Evolutionary conservation across 305 asterid species (phyloP).

Genomic region (Fraxinus paxiana): DNA sequence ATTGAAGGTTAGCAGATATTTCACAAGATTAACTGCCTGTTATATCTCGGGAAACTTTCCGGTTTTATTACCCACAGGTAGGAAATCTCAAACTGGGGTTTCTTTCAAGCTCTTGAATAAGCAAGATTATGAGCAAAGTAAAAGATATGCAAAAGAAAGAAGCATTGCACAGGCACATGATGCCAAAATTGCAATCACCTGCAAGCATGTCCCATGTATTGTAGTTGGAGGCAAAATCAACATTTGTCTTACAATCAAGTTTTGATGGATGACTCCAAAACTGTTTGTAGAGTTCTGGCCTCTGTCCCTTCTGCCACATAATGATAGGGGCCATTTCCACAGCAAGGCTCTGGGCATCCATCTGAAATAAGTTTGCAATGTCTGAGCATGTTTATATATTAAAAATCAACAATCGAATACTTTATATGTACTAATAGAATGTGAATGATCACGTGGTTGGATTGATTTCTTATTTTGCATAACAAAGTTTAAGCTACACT

Average conservation of each 20-base stretch:
- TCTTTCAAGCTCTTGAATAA: not conserved
- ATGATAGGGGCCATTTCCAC: constrained; percentile 72
- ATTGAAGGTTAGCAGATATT: not conserved
- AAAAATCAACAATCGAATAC: not conserved
- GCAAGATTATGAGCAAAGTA: not conserved
- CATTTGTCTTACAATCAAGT: constrained; percentile 34
- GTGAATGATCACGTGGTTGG: not conserved
- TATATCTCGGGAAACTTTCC: not conserved
- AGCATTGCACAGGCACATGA: not conserved
- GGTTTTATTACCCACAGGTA: not conserved
- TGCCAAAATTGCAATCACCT: constrained; percentile 36
- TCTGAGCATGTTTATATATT: constrained; percentile 15
- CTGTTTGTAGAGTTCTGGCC: constrained; percentile 55
- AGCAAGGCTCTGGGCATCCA: constrained; percentile 79
- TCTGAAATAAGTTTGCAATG: constrained; percentile 39
- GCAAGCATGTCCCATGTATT: constrained; percentile 53
- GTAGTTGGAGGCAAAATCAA: constrained; percentile 37
- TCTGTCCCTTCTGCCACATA: constrained; percentile 68
- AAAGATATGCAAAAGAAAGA: not conserved
- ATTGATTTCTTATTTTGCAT: not conserved
- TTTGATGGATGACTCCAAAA: constrained; percentile 51
- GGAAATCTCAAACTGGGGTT: not conserved
- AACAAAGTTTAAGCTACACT: not conserved
- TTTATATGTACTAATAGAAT: not conserved
- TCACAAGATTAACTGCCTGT: not conserved